Percentiles rank a stretch among this genome's conserved stretches.
Conservation (phyloP, 2,329 filamentous ascomycete genomes). For the Talaromyces sp. region DNA sequence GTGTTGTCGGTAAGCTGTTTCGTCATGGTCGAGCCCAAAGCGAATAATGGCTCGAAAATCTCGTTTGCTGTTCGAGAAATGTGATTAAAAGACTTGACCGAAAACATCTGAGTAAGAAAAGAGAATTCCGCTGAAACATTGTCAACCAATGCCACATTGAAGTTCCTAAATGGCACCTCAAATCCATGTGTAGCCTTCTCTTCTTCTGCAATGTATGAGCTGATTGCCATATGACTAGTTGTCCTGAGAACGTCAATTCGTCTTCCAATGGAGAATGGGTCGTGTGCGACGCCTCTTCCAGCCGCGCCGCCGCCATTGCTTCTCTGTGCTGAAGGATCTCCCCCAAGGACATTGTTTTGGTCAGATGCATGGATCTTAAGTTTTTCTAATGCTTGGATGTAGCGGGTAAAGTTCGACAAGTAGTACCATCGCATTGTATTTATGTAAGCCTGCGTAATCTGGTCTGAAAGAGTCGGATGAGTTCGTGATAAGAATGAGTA, state of each 20-base stretch:
- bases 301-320: conserved; percentile 25
- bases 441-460: conserved; percentile 89
- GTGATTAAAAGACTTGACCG: conserved; percentile 65
- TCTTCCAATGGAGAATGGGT: conserved; percentile 83
- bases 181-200: conserved; percentile 80
- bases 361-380: conserved; percentile 78
- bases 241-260: conserved; percentile 76
- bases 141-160: conserved; percentile 88
- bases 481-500: conserved; percentile 79
- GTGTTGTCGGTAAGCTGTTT: conserved; percentile 70
- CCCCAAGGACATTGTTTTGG: conserved; percentile 73
- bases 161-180: conserved; percentile 86
- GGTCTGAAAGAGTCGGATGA: conserved; percentile 75
- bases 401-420: conserved; percentile 80
- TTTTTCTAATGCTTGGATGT: conserved; percentile 75
- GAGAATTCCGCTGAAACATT: conserved; percentile 94
- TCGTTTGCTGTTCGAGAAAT: conserved; percentile 79
- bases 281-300: conserved; percentile 47
- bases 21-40: conserved; percentile 71
- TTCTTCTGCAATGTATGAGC: conserved; percentile 87
- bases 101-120: conserved; percentile 86
- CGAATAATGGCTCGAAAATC: conserved; percentile 84
- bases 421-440: conserved; percentile 99
- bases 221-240: conserved; percentile 66
- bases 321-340: conserved; percentile 66